Evolutionary conservation across 2,329 filamentous ascomycete genomes (phyloP).

Genomic region (Fusarium sp.): DNA sequence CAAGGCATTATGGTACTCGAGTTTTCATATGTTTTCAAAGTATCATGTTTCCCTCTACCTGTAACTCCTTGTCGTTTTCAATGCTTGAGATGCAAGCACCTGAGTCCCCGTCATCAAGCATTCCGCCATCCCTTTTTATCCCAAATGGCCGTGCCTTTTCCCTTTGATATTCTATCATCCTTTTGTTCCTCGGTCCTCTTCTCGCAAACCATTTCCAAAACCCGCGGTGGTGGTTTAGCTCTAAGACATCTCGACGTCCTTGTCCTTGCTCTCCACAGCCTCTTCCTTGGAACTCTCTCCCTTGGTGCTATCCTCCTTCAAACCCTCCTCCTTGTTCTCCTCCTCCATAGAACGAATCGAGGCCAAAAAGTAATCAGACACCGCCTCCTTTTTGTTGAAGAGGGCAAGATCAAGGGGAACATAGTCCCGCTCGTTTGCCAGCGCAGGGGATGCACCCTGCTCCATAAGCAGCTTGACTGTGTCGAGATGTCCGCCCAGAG

Average conservation of each 20-base stretch:
- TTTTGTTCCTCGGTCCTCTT: background rate
- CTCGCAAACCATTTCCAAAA: background rate
- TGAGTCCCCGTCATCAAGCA: background rate
- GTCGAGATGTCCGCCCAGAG: conserved; percentile 86
- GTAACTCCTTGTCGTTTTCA: background rate
- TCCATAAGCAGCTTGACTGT: conserved; percentile 82
- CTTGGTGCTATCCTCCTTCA: conserved; percentile 54
- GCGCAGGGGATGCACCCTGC: conserved; percentile 79
- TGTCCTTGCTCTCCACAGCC: conserved; percentile 51
- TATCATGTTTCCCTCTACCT: background rate
- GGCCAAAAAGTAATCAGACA: conserved; percentile 71
- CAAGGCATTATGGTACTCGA: background rate
- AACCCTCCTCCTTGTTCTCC: conserved; percentile 57
- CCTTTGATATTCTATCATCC: background rate
- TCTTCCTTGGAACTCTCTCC: conserved; percentile 55
- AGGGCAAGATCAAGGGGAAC: conserved; percentile 82
- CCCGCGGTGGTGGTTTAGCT: background rate
- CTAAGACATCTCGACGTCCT: conserved; percentile 34
- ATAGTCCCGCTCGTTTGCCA: conserved; percentile 87
- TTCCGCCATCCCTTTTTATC: background rate
- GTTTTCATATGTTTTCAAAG: background rate
- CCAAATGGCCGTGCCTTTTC: background rate
- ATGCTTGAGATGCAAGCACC: background rate
- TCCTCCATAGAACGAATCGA: conserved; percentile 61
- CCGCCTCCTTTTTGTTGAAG: conserved; percentile 74